Conservation (phyloP, 2,329 filamentous ascomycete genomes). For the Chaetomiaceae sp. region DNA sequence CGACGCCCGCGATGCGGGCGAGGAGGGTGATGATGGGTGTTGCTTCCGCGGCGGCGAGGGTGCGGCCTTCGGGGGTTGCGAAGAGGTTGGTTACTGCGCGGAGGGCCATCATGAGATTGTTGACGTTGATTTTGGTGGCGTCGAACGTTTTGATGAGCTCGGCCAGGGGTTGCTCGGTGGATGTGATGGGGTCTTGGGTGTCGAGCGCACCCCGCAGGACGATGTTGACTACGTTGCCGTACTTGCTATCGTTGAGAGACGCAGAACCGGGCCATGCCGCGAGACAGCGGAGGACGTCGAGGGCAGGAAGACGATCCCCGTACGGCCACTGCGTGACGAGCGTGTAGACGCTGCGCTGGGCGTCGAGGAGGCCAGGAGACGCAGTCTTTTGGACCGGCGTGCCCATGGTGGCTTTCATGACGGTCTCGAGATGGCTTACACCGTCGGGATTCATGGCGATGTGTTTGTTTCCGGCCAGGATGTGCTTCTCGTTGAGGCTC, state of each 20-base stretch:
- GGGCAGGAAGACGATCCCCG: constrained; percentile 71
- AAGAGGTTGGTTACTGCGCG: constrained; percentile 83
- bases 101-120: constrained; percentile 82
- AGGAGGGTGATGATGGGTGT: constrained; percentile 60
- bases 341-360: constrained; percentile 54
- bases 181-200: constrained; percentile 38
- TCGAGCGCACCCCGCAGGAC: constrained; percentile 38
- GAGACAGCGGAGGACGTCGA: constrained; percentile 84
- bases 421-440: constrained; percentile 49
- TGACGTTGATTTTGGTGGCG: constrained; percentile 59
- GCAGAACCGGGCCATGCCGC: constrained; percentile 66
- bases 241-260: constrained; percentile 48
- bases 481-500: constrained; percentile 68
- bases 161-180: background rate
- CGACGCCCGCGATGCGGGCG: constrained; percentile 55
- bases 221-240: constrained; percentile 57
- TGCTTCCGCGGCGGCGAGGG: constrained; percentile 54
- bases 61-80: constrained; percentile 65
- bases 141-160: constrained; percentile 16
- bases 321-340: constrained; percentile 77
- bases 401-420: constrained; percentile 60
- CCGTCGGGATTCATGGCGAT: constrained; percentile 70
- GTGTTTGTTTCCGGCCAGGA: constrained; percentile 67
- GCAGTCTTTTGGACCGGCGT: constrained; percentile 32
- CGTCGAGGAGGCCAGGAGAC: constrained; percentile 27